Conservation (phyloP, 768 basidiomycete species). For the Boletus fagicola region DNA sequence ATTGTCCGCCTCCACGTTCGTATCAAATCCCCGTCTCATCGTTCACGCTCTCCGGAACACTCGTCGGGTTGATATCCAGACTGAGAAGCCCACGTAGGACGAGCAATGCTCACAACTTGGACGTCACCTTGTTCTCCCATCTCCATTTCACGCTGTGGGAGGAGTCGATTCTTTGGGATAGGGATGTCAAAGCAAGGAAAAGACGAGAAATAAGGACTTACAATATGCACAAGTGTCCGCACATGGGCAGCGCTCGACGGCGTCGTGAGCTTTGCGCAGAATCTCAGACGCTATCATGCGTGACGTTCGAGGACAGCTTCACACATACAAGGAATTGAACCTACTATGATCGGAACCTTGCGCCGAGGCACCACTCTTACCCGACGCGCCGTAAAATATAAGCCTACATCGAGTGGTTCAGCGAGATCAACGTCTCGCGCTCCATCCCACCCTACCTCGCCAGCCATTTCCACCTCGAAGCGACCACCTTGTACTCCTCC, state of each 20-base stretch:
- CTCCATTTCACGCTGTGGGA: slow-evolving; percentile 42
- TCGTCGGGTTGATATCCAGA: slow-evolving; percentile 38
- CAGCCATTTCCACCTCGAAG: slow-evolving; percentile 62
- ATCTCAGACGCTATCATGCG: too few species aligned
- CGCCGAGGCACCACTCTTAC: slow-evolving; percentile 67
- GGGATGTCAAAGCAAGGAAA: too few species aligned
- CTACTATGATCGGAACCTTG: too few species aligned
- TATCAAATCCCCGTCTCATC: slow-evolving; percentile 39
- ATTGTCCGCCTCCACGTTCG: slow-evolving; percentile 54
- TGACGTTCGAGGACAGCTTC: too few species aligned
- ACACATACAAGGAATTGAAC: not conserved
- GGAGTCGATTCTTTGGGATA: too few species aligned
- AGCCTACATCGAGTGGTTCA: slow-evolving; percentile 43
- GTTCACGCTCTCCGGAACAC: slow-evolving; percentile 35
- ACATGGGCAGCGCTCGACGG: too few species aligned
- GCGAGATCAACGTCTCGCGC: not conserved
- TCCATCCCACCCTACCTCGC: slow-evolving; percentile 34
- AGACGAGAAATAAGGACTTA: too few species aligned
- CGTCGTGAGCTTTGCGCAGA: too few species aligned
- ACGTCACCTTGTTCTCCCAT: slow-evolving; percentile 69
- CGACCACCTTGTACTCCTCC: slow-evolving; percentile 58
- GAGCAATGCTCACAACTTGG: slow-evolving; percentile 72
- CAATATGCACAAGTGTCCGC: too few species aligned
- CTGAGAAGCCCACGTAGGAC: slow-evolving; percentile 62
- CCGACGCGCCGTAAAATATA: slow-evolving; percentile 76